Evolutionary conservation across 495 filamentous ascomycete species (phyloP), one percentile per base, ranked within the genome.

Genomic region (Podospora appendiculata): DNA sequence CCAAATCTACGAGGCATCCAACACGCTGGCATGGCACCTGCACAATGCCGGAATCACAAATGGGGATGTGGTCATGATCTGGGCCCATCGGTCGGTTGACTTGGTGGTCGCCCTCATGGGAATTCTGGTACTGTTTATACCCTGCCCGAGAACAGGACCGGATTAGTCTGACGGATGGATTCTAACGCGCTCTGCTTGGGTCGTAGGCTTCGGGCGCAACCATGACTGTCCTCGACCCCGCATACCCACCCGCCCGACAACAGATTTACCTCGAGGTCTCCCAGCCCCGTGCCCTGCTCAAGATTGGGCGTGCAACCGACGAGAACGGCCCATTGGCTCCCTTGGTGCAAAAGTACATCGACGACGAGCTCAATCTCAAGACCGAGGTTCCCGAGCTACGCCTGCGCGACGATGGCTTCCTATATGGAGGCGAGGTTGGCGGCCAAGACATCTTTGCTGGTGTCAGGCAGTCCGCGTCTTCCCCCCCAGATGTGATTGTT

Each of bases 61-160:
- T 50, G 91, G 89, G 11, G 92, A 97, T 47, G 90, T 96, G 19
- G 87, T 95, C 50, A 96, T 96, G 90, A 84, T 92, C 47, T 97
- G 85, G 67, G 88, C 89, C 32, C 79, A 96, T 65, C 81, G 92
- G 5, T 79, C 80, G 11, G 86, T 90, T 6, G 88, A 90, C 54
- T 66, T 91, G 14, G 83, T 89, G 7, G 74, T 86, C 12, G 76
- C 75, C 6, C 68, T 85, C 8, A 83, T 84, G 79, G 76, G 86
- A 64, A 78, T 78, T 43, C 60, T 82, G 55, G 68, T 71, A 67
- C 43, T 16, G 40, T 53, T 53, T 14, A 50, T 58, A n/a, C 18
- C 44, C 8, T 12, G 13, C 8, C 8, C 25, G 5, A 25, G 5
- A 2, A 25, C 25, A 25, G 5, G 5, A 25, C 25, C 25, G 25